Evolutionary conservation across 768 basidiomycete genomes (phyloP).

Genomic region (Myochromella boudieri): DNA sequence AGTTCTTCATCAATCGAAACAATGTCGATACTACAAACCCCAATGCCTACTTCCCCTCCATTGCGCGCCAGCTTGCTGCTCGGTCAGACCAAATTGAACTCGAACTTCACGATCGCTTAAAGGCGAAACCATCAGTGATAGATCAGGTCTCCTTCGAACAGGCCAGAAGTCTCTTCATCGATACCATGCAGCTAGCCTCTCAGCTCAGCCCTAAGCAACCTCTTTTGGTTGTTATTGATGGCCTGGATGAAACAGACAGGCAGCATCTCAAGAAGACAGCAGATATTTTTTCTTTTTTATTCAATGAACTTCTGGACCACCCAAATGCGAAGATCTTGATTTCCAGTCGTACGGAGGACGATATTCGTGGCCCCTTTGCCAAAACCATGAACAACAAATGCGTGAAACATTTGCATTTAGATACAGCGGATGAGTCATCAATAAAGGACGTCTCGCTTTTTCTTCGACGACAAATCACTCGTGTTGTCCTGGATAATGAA

Average conservation of each 20-base stretch:
- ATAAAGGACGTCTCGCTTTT: slow-evolving; percentile 11
- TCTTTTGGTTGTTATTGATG: slow-evolving; percentile 19
- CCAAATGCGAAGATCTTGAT: slow-evolving; percentile 16
- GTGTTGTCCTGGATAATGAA: slow-evolving; percentile 9
- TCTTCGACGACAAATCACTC: slow-evolving; percentile 1
- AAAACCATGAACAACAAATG: not conserved
- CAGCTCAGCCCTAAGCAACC: slow-evolving; percentile 3
- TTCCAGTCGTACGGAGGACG: slow-evolving; percentile 14
- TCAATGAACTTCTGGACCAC: not conserved
- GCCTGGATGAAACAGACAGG: slow-evolving; percentile 17
- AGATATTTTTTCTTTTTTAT: slow-evolving; percentile 11
- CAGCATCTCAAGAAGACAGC: slow-evolving; percentile 9
- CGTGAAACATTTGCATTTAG: slow-evolving; percentile 15
- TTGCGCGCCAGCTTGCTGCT: slow-evolving; percentile 14
- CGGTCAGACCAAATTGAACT: slow-evolving; percentile 4
- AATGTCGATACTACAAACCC: slow-evolving; percentile 15
- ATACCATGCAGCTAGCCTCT: slow-evolving; percentile 10
- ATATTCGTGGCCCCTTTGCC: slow-evolving; percentile 10
- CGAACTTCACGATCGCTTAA: slow-evolving; percentile 10
- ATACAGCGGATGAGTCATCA: slow-evolving; percentile 4
- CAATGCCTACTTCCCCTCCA: slow-evolving; percentile 16
- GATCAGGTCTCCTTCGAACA: slow-evolving; percentile 11
- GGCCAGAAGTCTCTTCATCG: slow-evolving; percentile 15
- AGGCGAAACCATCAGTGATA: slow-evolving; percentile 12
- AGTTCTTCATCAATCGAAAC: slow-evolving; percentile 20